A percentile compares a stretch with the other conserved stretches of the same genome.
These are phyloP conservation scores for Pythium dissimile DNA, from an alignment of 352 stramenopile species.

Conservation along the genomic window DNA sequence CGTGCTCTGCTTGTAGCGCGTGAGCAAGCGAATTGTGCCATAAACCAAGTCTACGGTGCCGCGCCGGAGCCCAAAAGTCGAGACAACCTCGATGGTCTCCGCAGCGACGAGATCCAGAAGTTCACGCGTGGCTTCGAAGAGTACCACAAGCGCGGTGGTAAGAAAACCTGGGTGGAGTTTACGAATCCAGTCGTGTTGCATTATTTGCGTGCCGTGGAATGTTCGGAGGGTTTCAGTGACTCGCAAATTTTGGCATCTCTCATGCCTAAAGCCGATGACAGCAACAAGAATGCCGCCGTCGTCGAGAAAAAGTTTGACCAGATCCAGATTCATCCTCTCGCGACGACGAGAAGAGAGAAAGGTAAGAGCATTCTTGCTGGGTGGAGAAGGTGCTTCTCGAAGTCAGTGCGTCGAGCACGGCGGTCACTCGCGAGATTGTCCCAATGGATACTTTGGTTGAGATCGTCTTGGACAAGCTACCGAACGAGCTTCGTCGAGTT, in stretches of 20 bases:
- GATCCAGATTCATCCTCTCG: not conserved
- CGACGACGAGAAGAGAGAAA: not conserved
- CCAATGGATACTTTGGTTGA: not conserved
- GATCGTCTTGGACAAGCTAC: conserved; percentile 1
- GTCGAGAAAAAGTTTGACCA: conserved; percentile 1
- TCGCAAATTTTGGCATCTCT: not conserved
- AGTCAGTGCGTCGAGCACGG: not conserved
- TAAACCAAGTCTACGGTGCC: too few relatives aligned
- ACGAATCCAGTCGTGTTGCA: not conserved
- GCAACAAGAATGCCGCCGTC: not conserved
- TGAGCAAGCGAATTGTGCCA: too few relatives aligned
- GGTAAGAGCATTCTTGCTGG: not conserved
- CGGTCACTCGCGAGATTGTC: not conserved
- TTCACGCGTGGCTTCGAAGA: too few relatives aligned
- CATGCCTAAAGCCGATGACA: not conserved
- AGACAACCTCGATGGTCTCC: too few relatives aligned
- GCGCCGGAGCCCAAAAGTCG: too few relatives aligned
- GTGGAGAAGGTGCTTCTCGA: not conserved
- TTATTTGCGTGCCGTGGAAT: not conserved
- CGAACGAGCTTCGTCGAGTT: not conserved
- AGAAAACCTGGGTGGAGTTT: not conserved
- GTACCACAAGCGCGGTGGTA: not conserved
- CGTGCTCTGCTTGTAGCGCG: too few relatives aligned
- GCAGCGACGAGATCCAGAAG: too few relatives aligned
- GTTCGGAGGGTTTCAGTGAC: not conserved